These are phyloP conservation scores for Alloteropsis semialata DNA, from an alignment of 176 grass and related monocot species.

Conservation along the genomic window DNA sequence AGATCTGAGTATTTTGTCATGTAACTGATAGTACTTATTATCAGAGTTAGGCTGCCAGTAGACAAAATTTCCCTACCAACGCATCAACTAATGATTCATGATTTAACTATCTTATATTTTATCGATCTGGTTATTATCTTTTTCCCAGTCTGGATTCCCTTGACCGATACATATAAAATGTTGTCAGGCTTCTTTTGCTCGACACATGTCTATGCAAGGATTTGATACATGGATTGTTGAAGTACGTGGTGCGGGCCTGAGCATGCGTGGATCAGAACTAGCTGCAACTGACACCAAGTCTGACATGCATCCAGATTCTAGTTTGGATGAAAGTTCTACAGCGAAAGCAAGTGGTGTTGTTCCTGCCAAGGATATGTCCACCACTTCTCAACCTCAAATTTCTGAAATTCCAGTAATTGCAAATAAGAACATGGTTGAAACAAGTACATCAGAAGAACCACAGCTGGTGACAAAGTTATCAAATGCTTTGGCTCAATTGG, in stretches of 20 bases:
- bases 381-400: slow-evolving; percentile 31
- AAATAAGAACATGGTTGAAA: slow-evolving; percentile 27
- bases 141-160: background rate
- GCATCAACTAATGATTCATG: background rate
- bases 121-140: background rate
- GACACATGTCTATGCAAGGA: slow-evolving; percentile 92
- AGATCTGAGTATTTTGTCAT: background rate
- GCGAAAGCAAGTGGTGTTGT: slow-evolving; percentile 30
- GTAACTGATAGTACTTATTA: background rate
- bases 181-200: slow-evolving; percentile 91
- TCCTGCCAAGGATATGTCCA: slow-evolving; percentile 27
- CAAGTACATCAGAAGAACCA: slow-evolving; percentile 55
- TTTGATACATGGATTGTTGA: slow-evolving; percentile 99
- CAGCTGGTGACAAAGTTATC: slow-evolving; percentile 75
- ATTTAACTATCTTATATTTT: background rate
- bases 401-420: slow-evolving; percentile 37
- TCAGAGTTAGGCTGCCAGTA: background rate
- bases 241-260: slow-evolving; percentile 85
- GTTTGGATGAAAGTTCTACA: slow-evolving; percentile 29
- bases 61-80: background rate
- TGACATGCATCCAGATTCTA: slow-evolving; percentile 12
- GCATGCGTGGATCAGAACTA: slow-evolving; percentile 49
- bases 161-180: slow-evolving; percentile 33
- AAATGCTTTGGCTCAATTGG: slow-evolving; percentile 58
- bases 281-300: slow-evolving; percentile 25